Percentiles rank a stretch among this genome's conserved stretches.
phyloP scores from a whole-genome alignment of 2,329 filamentous ascomycete species.

The Colletotrichum falcatum region DNA sequence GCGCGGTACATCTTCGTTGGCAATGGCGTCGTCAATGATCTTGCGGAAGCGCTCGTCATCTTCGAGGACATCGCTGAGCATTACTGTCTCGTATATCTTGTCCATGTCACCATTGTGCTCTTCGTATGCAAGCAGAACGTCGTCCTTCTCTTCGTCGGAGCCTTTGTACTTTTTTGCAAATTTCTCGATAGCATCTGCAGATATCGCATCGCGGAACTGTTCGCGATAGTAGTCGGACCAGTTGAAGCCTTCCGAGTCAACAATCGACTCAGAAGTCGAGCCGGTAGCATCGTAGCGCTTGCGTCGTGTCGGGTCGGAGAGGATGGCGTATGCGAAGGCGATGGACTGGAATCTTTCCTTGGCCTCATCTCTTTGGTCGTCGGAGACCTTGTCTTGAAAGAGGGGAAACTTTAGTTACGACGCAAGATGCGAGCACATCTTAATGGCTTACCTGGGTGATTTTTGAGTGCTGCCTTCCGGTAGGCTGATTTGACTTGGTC shows the following conservation, averaged over 20 bases:
- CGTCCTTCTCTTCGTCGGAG: constrained; percentile 85
- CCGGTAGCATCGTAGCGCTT: constrained; percentile 91
- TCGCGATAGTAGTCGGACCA: constrained; percentile 92
- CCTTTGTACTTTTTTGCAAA: constrained; percentile 85
- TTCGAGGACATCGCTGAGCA: constrained; percentile 84
- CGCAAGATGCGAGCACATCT: neutral
- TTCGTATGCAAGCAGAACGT: constrained; percentile 82
- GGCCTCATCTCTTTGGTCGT: constrained; percentile 76
- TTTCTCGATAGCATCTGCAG: constrained; percentile 77
- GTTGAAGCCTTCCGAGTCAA: constrained; percentile 84
- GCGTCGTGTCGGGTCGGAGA: constrained; percentile 84
- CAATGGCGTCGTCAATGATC: constrained; percentile 86
- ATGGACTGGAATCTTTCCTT: constrained; percentile 88
- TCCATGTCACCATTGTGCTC: constrained; percentile 80
- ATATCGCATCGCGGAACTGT: constrained; percentile 84
- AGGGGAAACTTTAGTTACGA: neutral
- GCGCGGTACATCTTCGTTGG: constrained; percentile 71
- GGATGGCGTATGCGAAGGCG: constrained; percentile 92
- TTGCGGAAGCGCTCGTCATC: constrained; percentile 87
- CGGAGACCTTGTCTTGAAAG: constrained; percentile 79
- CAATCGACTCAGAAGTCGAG: constrained; percentile 85
- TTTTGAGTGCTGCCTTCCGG: constrained; percentile 87
- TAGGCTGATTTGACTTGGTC: constrained; percentile 92
- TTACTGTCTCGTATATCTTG: constrained; percentile 81
- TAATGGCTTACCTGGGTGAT: constrained; percentile 78